Evolutionary conservation across 179 eudicot species (phyloP).

Genomic region (Amaranthus tricolor): DNA sequence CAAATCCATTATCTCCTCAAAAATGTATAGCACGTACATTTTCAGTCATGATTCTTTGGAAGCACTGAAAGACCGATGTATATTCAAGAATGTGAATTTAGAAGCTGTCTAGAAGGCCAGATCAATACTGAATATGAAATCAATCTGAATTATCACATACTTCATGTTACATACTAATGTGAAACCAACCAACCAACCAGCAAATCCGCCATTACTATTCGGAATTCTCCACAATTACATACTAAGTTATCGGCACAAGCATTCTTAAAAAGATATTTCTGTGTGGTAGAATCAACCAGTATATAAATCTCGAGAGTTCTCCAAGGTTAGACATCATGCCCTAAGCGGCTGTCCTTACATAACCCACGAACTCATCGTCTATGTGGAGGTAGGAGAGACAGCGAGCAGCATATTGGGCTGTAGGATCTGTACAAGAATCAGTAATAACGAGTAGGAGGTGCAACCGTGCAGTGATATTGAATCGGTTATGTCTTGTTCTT

Average conservation of each 20-base stretch:
- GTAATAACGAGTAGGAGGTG: neutral
- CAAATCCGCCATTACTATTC: neutral
- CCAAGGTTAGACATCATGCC: constrained; percentile 9
- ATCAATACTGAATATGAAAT: neutral
- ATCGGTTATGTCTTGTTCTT: constrained; percentile 42
- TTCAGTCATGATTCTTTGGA: too few relatives aligned
- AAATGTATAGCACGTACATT: too few relatives aligned
- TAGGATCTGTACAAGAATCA: constrained; percentile 24
- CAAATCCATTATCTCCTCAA: too few relatives aligned
- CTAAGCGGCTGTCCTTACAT: neutral
- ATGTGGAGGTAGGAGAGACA: neutral
- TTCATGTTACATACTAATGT: neutral
- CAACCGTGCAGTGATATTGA: neutral
- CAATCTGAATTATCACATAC: neutral
- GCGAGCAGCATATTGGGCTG: constrained; percentile 4
- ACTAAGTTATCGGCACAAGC: constrained; percentile 4
- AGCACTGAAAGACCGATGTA: too few relatives aligned
- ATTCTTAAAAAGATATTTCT: neutral
- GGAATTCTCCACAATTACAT: constrained; percentile 8
- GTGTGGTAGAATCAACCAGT: neutral
- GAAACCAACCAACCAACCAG: neutral
- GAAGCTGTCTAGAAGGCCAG: neutral
- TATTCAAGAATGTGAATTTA: too few relatives aligned
- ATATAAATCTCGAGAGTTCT: neutral
- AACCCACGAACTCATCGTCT: constrained; percentile 3